Conservation (phyloP, 2,329 filamentous ascomycete genomes). For the Aspergillus niger region DNA sequence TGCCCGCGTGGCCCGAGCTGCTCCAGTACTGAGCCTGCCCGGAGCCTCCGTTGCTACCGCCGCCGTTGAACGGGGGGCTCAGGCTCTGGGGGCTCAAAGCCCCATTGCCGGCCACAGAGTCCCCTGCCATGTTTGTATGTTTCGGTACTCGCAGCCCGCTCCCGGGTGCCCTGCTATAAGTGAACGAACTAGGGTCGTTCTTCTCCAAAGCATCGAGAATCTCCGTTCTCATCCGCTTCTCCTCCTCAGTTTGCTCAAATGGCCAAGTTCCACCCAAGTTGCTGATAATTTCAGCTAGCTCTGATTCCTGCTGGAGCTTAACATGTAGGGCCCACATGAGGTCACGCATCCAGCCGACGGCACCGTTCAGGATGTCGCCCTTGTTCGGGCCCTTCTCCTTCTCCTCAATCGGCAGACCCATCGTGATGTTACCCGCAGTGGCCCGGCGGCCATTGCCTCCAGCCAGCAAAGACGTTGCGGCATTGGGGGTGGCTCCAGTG, state of each 20-base stretch:
- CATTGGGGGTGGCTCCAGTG: constrained; percentile 59
- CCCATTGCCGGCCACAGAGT: constrained; percentile 60
- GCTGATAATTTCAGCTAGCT: constrained; percentile 74
- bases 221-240: constrained; percentile 93
- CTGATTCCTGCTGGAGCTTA: constrained; percentile 85
- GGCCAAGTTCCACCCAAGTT: constrained; percentile 75
- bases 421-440: constrained; percentile 81
- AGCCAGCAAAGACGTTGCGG: constrained; percentile 81
- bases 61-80: constrained; percentile 70
- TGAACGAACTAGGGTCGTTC: constrained; percentile 73
- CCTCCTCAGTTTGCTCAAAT: constrained; percentile 84
- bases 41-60: constrained; percentile 57
- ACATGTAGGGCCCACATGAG: constrained; percentile 95
- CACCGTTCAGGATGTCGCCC: constrained; percentile 95
- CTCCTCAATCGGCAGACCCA: constrained; percentile 88
- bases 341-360: constrained; percentile 95
- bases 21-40: constrained; percentile 58
- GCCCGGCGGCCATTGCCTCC: constrained; percentile 82
- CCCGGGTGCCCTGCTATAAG: constrained; percentile 80
- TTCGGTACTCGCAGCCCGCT: constrained; percentile 88
- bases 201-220: constrained; percentile 82
- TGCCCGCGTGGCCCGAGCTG: constrained; percentile 54
- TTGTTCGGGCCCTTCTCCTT: constrained; percentile 99
- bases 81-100: constrained; percentile 62
- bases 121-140: constrained; percentile 88